Percentiles rank a stretch among this genome's conserved stretches.
Evolutionary conservation across 441 rosid species (phyloP).

Genomic region (Sinapis alba): DNA sequence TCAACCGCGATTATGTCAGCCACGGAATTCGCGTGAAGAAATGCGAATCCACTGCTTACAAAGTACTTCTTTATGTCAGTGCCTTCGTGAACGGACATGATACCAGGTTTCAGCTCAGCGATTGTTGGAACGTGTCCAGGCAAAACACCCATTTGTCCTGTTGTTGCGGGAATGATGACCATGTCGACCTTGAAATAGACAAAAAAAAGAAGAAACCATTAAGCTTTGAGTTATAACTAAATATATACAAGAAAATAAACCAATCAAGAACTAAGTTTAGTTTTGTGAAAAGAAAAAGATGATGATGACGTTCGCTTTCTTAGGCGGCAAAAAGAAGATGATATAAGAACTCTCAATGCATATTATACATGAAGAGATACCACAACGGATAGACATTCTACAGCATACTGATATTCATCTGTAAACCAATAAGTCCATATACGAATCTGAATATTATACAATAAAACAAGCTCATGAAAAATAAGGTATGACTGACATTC

Average conservation of each 20-base stretch:
- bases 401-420: too few species aligned
- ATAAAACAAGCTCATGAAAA: not conserved
- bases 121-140: constrained; percentile 91
- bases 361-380: too few species aligned
- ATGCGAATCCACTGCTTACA: constrained; percentile 86
- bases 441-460: too few species aligned
- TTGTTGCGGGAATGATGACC: constrained; percentile 94
- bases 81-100: constrained; percentile 84
- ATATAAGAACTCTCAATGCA: too few species aligned
- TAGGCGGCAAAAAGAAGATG: too few species aligned
- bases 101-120: constrained; percentile 86
- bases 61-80: constrained; percentile 65
- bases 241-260: constrained; percentile 6
- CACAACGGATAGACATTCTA: too few species aligned
- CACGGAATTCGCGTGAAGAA: constrained; percentile 79
- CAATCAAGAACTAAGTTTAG: not conserved
- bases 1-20: constrained; percentile 80
- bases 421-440: too few species aligned
- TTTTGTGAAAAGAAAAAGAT: not conserved
- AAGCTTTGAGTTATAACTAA: not conserved
- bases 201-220: constrained; percentile 15
- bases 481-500: not conserved
- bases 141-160: constrained; percentile 92
- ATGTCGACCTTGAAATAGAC: constrained; percentile 71
- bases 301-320: too few species aligned